phyloP scores from a whole-genome alignment of 2,329 filamentous ascomycete genomes.

The Ilyonectria mors-panacis region DNA sequence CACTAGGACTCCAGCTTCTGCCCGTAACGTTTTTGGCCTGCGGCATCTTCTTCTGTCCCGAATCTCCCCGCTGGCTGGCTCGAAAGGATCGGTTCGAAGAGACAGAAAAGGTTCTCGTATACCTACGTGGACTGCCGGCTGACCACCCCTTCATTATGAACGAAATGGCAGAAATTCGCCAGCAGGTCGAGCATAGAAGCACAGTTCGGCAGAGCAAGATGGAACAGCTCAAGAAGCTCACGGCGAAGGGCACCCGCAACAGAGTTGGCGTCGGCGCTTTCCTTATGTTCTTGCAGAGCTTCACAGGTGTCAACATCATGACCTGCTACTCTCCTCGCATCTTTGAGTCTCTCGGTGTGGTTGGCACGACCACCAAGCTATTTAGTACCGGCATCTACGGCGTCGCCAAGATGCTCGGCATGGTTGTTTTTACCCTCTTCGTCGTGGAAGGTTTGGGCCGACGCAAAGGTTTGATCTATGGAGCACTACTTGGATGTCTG shows the following conservation, averaged over 20 bases:
- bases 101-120: conserved; percentile 50
- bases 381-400: not conserved
- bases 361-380: not conserved
- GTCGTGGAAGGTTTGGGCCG: conserved; percentile 56
- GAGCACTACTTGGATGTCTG: conserved; percentile 54
- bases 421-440: not conserved
- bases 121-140: conserved; percentile 53
- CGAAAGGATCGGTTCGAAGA: conserved; percentile 71
- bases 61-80: conserved; percentile 73
- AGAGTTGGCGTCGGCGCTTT: conserved; percentile 63
- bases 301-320: conserved; percentile 69
- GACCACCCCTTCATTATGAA: conserved; percentile 55
- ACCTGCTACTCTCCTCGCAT: conserved; percentile 64
- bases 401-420: not conserved
- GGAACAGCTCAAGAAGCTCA: conserved; percentile 51
- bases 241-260: conserved; percentile 54
- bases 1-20: conserved; percentile 69
- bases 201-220: conserved; percentile 48
- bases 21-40: conserved; percentile 68
- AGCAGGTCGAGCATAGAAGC: conserved; percentile 67
- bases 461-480: conserved; percentile 62
- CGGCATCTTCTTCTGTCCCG: conserved; percentile 71
- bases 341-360: not conserved
- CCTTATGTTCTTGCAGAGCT: conserved; percentile 61
- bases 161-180: conserved; percentile 71